Evolutionary conservation across 2,329 filamentous ascomycete genomes (phyloP).

Genomic region (Nigrograna mackinnonii): DNA sequence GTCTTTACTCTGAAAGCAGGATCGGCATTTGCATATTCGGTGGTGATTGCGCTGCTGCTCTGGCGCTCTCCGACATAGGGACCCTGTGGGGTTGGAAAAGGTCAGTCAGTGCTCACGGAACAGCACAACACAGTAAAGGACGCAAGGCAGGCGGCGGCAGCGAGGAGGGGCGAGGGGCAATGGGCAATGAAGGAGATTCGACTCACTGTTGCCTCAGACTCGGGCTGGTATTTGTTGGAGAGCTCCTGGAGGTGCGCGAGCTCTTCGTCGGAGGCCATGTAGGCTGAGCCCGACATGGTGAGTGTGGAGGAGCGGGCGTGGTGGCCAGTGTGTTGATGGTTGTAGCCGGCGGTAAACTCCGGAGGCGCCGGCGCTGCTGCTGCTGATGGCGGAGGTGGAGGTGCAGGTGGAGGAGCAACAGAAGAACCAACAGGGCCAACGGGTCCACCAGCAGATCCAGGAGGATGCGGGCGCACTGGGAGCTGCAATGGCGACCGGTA

Average conservation of each 20-base stretch:
- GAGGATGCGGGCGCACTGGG: constrained; percentile 27
- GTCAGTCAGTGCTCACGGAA: constrained; percentile 14
- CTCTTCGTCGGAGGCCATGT: constrained; percentile 54
- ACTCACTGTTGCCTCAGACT: constrained; percentile 60
- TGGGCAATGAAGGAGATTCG: too few relatives aligned
- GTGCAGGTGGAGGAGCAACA: too few relatives aligned
- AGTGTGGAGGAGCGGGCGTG: constrained; percentile 26
- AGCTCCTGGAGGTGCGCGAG: constrained; percentile 65
- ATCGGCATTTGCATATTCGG: constrained; percentile 88
- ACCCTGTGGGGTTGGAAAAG: constrained; percentile 60
- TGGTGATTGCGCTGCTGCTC: constrained; percentile 75
- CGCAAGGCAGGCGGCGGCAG: neutral
- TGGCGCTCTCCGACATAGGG: constrained; percentile 79
- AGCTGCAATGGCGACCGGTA: constrained; percentile 22
- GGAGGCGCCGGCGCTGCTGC: constrained; percentile 41
- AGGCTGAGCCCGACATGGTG: constrained; percentile 42
- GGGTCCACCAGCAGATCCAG: too few relatives aligned
- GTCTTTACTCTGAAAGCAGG: constrained; percentile 86
- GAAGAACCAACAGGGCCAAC: too few relatives aligned
- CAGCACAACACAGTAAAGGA: neutral
- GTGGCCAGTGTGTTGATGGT: constrained; percentile 35
- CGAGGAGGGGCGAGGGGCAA: neutral
- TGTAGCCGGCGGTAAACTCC: constrained; percentile 35
- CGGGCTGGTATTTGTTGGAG: constrained; percentile 63
- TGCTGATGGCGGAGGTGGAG: constrained; percentile 30